Base-by-base conservation (phyloP, 1,139 yeast species). In the Protomyces gravidus region DNA sequence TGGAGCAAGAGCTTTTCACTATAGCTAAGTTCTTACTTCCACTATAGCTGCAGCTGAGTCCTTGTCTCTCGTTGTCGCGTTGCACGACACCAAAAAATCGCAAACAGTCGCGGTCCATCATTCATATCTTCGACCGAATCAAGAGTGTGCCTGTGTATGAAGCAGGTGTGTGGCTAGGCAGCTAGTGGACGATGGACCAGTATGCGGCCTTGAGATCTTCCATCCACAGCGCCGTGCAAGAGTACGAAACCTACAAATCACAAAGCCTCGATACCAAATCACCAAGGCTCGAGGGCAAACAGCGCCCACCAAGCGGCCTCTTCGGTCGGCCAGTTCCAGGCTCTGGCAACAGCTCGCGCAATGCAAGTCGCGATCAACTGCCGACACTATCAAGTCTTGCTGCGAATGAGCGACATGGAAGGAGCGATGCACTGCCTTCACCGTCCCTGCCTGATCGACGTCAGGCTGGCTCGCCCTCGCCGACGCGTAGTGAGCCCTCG, bases 201-300 rank as follows among this genome's bases (percentile, higher is more conserved):
- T 55, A 55, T 26, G 48, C 49, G 9, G 26, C 53, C 19, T 32
- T 55, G 32, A 40, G 45, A 49, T 26, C 32, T 21, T 55, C 59
- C 7, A 49, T 55, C 42, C 33, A 39, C 5, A 25, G 46, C 7
- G 58, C 58, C 13, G 51, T 53, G 1, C 51, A 46, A 13, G 28
- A 39, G 25, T 53, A 53, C 27, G 58, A 53, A 28, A 13, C 46
- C 21, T 53, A 53, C 51, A 53, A 53, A 15, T 45, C 51, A 17
- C 58, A 53, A 23, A 36, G 42, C 42, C n/a, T 36, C 19, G 42
- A 36, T 5, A 36, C 42, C 11, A 36, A 36, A 36, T 36, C 42
- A 36, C 42, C 42, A 0, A 2, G 42, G 42, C 42, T 36, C 1
- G 42, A 36, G 21, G 42, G 11, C 11, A 5, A 15, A 7, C 17